Base-by-base conservation (phyloP, 176 grass and related monocot genomes). In the Typha latifolia region DNA sequence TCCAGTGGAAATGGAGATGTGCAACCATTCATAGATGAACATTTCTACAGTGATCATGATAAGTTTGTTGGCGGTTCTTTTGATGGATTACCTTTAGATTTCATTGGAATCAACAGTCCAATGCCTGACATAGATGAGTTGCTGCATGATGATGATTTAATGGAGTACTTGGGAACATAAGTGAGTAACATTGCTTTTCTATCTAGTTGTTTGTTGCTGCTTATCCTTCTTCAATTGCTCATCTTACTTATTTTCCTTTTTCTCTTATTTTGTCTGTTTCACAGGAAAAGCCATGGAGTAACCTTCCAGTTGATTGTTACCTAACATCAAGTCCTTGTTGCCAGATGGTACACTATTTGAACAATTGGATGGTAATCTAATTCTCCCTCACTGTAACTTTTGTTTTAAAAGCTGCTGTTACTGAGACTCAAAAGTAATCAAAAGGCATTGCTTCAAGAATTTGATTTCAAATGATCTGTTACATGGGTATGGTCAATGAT, bases 101-200 rank as follows among this genome's bases (percentile, higher is more conserved):
- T 82, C 62, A 93, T 87, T 49, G 78, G 94, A 51, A 86, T 99
- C 18, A 84, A 74, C 68, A 93, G 94, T 61, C 89, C 89, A 10
- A 86, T 93, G 24, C 85, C 75, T 66, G 84, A 93, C 84, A 80
- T 99, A 75, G 83, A 84, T 73, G 89, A 99, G 67, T 80, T 87
- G 63, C 69, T 99, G 62, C 88, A 79, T 69, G 94, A 99, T 71
- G 94, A 99, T 55, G 94, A 99, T 75, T 65, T 99, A 76, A 93
- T 99, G 89, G 83, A 92, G 69, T 99, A 99, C 64, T 78, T 99
- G 74, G 94, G 94, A 67, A 93, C 94, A 82, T 99, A 85, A 82
- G 69, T 83, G 67, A 68, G 68, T 73, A 68, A 29, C 53, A 20
- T 15, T 66, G n/a, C 63, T 48, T 49, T 74, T 64, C 71, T 48